phyloP scores from a whole-genome alignment of 2,329 filamentous ascomycete genomes.

The Fusarium sp. region DNA sequence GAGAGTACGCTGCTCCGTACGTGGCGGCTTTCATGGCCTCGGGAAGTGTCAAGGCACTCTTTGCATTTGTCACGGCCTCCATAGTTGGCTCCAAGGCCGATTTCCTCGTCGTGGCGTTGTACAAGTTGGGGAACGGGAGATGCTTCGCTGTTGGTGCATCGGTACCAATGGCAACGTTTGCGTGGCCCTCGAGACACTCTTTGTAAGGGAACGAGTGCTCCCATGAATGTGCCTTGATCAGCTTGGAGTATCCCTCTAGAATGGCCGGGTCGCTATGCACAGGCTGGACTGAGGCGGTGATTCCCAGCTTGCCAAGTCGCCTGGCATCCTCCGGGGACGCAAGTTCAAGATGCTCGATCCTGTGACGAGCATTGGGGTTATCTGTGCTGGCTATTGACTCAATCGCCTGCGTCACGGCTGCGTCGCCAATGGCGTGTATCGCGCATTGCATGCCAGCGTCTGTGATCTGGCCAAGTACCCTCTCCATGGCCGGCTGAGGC shows the following conservation, averaged over 20 bases:
- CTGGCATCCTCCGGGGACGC: slow-evolving; percentile 62
- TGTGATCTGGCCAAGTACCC: slow-evolving; percentile 64
- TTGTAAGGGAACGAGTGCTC: slow-evolving; percentile 69
- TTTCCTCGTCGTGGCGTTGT: slow-evolving; percentile 65
- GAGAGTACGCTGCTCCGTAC: slow-evolving; percentile 64
- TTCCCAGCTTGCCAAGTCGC: slow-evolving; percentile 65
- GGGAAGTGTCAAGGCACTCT: slow-evolving; percentile 62
- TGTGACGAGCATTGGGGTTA: slow-evolving; percentile 60
- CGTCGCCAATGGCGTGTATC: slow-evolving; percentile 72
- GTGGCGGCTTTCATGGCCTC: slow-evolving; percentile 65
- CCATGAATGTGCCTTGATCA: slow-evolving; percentile 64
- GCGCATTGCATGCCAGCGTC: slow-evolving; percentile 66
- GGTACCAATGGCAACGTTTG: slow-evolving; percentile 64
- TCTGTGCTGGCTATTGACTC: slow-evolving; percentile 60
- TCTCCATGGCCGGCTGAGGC: slow-evolving; percentile 58
- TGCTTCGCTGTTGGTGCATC: slow-evolving; percentile 69
- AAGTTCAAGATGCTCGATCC: slow-evolving; percentile 73
- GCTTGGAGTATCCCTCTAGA: slow-evolving; percentile 66
- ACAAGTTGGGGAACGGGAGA: slow-evolving; percentile 63
- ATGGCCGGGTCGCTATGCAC: slow-evolving; percentile 70
- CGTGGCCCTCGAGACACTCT: slow-evolving; percentile 65
- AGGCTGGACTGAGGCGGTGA: slow-evolving; percentile 67
- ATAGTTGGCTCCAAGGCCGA: slow-evolving; percentile 60
- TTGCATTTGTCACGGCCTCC: slow-evolving; percentile 57
- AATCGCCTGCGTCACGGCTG: slow-evolving; percentile 65